Base-by-base conservation (phyloP, 306 rosid genomes). In the Trichosanthes truncata region DNA sequence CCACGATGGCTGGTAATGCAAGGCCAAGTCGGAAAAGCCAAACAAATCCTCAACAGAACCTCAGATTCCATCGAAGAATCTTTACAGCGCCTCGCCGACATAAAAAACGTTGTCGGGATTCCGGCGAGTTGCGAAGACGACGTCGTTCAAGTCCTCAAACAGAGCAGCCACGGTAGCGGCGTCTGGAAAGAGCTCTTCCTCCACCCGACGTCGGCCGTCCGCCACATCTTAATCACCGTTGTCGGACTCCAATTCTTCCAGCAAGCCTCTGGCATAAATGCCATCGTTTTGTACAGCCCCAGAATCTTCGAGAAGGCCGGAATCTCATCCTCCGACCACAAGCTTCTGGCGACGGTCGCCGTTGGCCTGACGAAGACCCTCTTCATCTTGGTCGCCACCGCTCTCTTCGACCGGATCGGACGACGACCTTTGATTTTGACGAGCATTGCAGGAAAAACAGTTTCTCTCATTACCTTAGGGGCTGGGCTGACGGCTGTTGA, bases 1-100 rank as follows among this genome's bases (percentile, higher is more conserved):
- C 98, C 98, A 1, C 84, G 97, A 0, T 94, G 98, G 98, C 91
- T 94, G 0, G 90, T 92, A 15, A 89, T 94, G 96, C 85, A 82
- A n/a, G 98, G 98, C 6, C 91, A 92, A 14, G 82, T 94, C 1
- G 96, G 91, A 1, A 96, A 92, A 0, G 96, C 97, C 5, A 87
- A 0, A 41, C 74, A 36, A 55, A 94, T 90, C 35, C 93, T 94
- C 0, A 68, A 87, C 81, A 87, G 79, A 84, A 92, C 92, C 69
- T 92, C 96, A 0, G 96, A 92, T 66, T 82, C 89, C 21, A 66
- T 21, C 5, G 90, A 89, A 76, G 96, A 94, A n/a, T 92, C 98
- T 15, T 79, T 53, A 1, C 71, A 75, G 0, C 80, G 94, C 9
- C 49, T 94, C 4, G 83, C 91, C 2, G 97, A 92, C 4, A 94